Base-by-base conservation (phyloP, 2,329 filamentous ascomycete genomes). In the Zopfia rhizophila region DNA sequence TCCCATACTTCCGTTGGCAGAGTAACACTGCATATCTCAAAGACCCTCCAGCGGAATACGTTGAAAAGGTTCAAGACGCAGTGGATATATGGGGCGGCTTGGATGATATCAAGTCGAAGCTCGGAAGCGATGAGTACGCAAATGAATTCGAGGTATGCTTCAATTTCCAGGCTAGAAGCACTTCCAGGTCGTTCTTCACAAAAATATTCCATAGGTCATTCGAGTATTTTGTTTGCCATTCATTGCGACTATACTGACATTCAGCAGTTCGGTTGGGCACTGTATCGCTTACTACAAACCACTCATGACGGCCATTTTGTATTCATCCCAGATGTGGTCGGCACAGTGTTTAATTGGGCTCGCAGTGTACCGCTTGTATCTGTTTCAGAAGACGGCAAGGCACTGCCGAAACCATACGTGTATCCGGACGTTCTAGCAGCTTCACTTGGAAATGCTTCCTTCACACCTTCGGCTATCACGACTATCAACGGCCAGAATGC, bases 271-370 rank as follows among this genome's bases (percentile, higher is more conserved):
- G 68, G 63, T 1, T 63, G 60, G 35, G 61, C 58, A 11, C 57
- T 71, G 4, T 70, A 69, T 43, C 35, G 39, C 3, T 31, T 82
- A 6, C 73, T 85, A 24, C 75, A 76, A 17, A 74, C 73, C 1
- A 80, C 82, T 3, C 84, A 88, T 55, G 86, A 90, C 60, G 84
- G 85, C 1, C 87, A 90, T 59, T 84, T 87, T 38, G 70, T 74
- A 2, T 84, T 79, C 58, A 69, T 77, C 11, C 80, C 82, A 3
- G 80, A 84, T 52, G 71, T 78, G 4, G 74, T 85, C 11, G 77
- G 75, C 29, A 75, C 61, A 1, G 61, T 81, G 0, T 83, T 85
- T 68, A 75, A 63, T 50, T 86, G 60, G 53, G 75, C 73, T 5
- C 73, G 80, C 7, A 69, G 72, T 18, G 63, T 79, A 57, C 71